Evolutionary conservation across 2,329 filamentous ascomycete species (phyloP).

Genomic region (Harringtonia aguacate): DNA sequence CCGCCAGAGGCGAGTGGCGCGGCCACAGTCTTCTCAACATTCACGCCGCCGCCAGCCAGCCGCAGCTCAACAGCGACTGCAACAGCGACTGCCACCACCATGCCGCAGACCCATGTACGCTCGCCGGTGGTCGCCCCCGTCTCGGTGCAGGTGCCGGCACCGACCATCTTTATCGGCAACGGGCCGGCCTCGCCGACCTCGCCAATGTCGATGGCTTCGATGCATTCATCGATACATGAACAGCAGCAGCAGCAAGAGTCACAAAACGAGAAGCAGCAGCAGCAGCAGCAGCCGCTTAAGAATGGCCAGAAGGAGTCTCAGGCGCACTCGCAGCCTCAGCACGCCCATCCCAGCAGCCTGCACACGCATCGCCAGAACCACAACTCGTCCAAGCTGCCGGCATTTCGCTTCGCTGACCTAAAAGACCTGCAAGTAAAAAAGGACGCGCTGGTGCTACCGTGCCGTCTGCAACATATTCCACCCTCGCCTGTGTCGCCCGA

Average conservation of each 20-base stretch:
- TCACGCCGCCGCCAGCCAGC: too few species aligned
- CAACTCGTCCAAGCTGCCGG: slow-evolving; percentile 44
- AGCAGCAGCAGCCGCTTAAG: not conserved
- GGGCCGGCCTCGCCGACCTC: not conserved
- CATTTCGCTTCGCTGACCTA: slow-evolving; percentile 42
- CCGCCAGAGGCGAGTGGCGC: too few species aligned
- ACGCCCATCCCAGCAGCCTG: slow-evolving; percentile 11
- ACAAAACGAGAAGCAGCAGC: not conserved
- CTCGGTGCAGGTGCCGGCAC: not conserved
- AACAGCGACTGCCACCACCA: too few species aligned
- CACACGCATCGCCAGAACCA: slow-evolving; percentile 42
- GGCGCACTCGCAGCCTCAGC: not conserved
- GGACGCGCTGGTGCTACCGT: slow-evolving; percentile 21
- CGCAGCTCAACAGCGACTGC: too few species aligned
- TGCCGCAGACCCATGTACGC: too few species aligned
- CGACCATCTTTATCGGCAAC: not conserved
- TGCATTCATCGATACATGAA: not conserved
- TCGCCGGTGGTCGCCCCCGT: not conserved
- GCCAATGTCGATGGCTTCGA: too few species aligned
- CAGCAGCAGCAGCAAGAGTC: not conserved
- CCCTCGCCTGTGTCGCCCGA: slow-evolving; percentile 28
- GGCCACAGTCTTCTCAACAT: too few species aligned
- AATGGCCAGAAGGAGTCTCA: too few species aligned
- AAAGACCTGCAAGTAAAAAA: slow-evolving; percentile 18
- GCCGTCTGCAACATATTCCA: slow-evolving; percentile 24